A percentile compares a stretch with the other conserved stretches of the same genome.
Evolutionary conservation across 2,329 filamentous ascomycete genomes (phyloP).

Genomic region (Verticillium alfalfae): DNA sequence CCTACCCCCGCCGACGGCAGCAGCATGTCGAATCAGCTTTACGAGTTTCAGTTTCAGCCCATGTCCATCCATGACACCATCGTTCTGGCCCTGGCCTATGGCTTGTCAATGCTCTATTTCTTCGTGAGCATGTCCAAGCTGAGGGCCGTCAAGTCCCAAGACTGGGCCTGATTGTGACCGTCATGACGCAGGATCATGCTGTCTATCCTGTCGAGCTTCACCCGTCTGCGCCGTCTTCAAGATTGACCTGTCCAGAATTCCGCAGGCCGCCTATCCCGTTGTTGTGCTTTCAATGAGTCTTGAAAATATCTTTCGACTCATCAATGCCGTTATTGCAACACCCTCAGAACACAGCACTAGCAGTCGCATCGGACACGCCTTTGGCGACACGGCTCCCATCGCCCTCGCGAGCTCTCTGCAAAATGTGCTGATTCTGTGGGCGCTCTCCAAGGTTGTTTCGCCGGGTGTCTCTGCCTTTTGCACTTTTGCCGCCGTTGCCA

Average conservation of each 20-base stretch:
- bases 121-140: constrained; percentile 62
- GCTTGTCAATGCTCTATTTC: constrained; percentile 59
- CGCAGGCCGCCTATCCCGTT: constrained; percentile 67
- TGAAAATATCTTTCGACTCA: constrained; percentile 73
- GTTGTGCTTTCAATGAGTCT: constrained; percentile 73
- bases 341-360: constrained; percentile 64
- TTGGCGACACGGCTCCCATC: constrained; percentile 67
- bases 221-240: constrained; percentile 71
- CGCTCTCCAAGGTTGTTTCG: constrained; percentile 62
- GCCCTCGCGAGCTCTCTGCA: constrained; percentile 63
- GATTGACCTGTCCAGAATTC: constrained; percentile 70
- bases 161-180: constrained; percentile 67
- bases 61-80: constrained; percentile 63
- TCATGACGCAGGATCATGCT: constrained; percentile 63
- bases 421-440: constrained; percentile 61
- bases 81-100: constrained; percentile 60
- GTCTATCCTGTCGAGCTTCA: constrained; percentile 74
- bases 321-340: constrained; percentile 71
- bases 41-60: constrained; percentile 74
- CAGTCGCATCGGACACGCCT: constrained; percentile 64
- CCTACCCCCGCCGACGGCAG: constrained; percentile 59
- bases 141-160: constrained; percentile 70
- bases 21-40: constrained; percentile 54
- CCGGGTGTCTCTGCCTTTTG: constrained; percentile 71
- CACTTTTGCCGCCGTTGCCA: constrained; percentile 68